Base-by-base conservation (phyloP, 2,329 filamentous ascomycete genomes). In the Colletotrichum coccodes region DNA sequence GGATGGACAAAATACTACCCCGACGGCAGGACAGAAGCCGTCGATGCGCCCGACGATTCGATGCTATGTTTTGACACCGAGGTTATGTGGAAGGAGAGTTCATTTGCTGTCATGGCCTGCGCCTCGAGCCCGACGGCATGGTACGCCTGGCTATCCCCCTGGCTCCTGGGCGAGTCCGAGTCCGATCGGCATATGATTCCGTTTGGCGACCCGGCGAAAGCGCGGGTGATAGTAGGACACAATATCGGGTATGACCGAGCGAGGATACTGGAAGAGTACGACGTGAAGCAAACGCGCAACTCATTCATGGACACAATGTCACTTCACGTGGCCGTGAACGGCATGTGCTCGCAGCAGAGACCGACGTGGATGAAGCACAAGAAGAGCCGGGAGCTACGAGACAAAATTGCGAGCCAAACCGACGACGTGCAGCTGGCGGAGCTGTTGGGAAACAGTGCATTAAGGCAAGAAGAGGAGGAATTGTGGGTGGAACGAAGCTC, bases 241-340 rank as follows among this genome's bases (percentile, higher is more conserved):
- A 99, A 99, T 73, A 90, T 99, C 67, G 96, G 96, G 23, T 99
- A 97, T 78, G 96, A 99, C 77, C 88, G 96, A 28, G 95, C 95
- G 18, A 88, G 97, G 40, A 89, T 98, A 62, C 81, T 91, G 23
- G 96, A 99, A 77, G 96, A 99, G 78, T 99, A 99, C 78, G 87
- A 91, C 75, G 80, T 98, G 46, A 85, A 89, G 62, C 95, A 98
- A 78, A 92, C 94, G 1, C 89, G 90, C 44, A 98, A 94, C 73
- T 92, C 89, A 49, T 99, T 97, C 77, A 81, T 99, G 59, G 96
- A 99, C 78, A 99, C 96, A 34, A 99, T 99, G 96, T 98, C 95
- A 2, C 84, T 99, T 23, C 96, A 99, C 78, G 95, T 97, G 8
- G 97, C 97, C 3, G 95, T 97, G 28, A 99, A 99, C 77, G 96